Evolutionary conservation across 2,329 filamentous ascomycete species (phyloP).

Genomic region (Xylariaceae sp.): DNA sequence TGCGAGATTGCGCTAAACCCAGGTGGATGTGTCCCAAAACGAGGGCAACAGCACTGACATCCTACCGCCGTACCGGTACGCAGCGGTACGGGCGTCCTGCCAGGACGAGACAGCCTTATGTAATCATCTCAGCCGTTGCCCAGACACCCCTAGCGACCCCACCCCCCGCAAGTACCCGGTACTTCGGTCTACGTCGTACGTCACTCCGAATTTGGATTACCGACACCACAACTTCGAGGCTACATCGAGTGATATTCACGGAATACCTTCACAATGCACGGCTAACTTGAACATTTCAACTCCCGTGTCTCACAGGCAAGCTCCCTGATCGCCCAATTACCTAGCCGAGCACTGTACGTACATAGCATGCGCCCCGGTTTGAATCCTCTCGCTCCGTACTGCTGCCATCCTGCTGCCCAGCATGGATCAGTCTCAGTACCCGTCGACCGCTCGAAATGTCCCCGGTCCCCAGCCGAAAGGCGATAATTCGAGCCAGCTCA

Average conservation of each 20-base stretch:
- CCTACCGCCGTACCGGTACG: background rate
- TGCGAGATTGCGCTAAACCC: background rate
- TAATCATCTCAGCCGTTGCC: background rate
- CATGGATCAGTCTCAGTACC: slow-evolving; percentile 47
- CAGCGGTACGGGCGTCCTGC: background rate
- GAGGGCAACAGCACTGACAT: background rate
- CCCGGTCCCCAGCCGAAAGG: slow-evolving; percentile 42
- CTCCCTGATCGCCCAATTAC: background rate
- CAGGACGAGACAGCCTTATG: background rate
- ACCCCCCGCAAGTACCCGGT: too few species aligned
- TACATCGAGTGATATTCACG: too few species aligned
- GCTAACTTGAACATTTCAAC: background rate
- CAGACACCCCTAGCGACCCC: too few species aligned
- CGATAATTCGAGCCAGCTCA: slow-evolving; percentile 66
- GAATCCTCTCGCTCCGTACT: slow-evolving; percentile 17
- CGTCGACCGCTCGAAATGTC: slow-evolving; percentile 40
- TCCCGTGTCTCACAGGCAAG: background rate
- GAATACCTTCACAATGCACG: background rate
- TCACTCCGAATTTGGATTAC: too few species aligned
- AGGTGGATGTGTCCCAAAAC: background rate
- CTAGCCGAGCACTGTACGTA: background rate
- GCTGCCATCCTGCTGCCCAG: slow-evolving; percentile 28
- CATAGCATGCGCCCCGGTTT: slow-evolving; percentile 28
- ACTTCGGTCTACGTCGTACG: too few species aligned
- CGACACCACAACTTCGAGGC: too few species aligned